These are phyloP conservation scores for Trichoderma koningiopsis DNA, from an alignment of 2,329 filamentous ascomycete species.

Conservation along the genomic window DNA sequence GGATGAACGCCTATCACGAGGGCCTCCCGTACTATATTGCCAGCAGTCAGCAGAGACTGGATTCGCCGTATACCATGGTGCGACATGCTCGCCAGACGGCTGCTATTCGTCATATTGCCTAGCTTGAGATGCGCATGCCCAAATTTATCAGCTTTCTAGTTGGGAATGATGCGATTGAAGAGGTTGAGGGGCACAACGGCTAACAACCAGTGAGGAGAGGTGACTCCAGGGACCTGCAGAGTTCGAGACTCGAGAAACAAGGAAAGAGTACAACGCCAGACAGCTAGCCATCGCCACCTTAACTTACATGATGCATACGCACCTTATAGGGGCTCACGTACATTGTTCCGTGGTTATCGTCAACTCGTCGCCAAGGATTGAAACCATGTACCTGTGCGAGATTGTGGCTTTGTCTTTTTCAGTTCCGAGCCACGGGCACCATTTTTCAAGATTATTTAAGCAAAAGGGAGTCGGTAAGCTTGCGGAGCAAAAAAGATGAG, in stretches of 20 bases:
- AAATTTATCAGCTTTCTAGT: background rate
- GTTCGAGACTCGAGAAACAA: background rate
- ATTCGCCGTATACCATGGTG: background rate
- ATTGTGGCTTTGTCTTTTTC: background rate
- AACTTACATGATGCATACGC: background rate
- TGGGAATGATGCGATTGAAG: background rate
- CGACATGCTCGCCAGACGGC: background rate
- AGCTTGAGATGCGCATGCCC: background rate
- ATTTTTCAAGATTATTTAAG: too few relatives aligned
- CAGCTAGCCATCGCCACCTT: background rate
- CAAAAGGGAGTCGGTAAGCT: background rate
- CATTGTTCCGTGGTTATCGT: background rate
- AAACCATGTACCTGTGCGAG: background rate
- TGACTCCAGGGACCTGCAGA: background rate
- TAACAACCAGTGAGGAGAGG: background rate
- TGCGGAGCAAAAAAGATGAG: background rate
- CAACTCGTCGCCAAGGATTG: background rate
- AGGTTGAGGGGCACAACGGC: background rate
- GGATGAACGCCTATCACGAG: conserved; percentile 3
- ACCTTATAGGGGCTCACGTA: background rate
- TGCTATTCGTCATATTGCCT: background rate
- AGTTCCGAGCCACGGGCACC: background rate
- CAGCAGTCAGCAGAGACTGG: background rate
- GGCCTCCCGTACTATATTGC: background rate
- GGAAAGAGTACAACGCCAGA: background rate